These are phyloP conservation scores for Dictyostelium brefeldianum DNA, from an alignment of 78 protist species.

Conservation along the genomic window DNA sequence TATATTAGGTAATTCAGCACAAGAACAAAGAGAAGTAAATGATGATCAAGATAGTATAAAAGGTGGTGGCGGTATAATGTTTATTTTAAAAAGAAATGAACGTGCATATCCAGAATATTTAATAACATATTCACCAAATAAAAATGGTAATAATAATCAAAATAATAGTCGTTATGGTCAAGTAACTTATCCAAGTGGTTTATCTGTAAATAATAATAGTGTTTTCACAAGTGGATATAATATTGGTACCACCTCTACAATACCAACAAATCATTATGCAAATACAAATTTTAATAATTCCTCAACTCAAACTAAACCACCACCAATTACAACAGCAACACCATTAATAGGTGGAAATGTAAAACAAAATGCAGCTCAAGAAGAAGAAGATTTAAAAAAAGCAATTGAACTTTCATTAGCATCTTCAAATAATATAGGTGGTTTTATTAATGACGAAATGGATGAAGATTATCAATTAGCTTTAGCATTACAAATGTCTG, in stretches of 20 bases:
- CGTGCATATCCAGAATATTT: slow-evolving; percentile 35
- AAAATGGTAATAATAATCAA: background rate
- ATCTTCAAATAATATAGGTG: background rate
- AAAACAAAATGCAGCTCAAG: background rate
- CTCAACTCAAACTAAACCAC: background rate
- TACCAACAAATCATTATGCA: too few relatives aligned
- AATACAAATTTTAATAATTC: background rate
- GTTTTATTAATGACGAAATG: background rate
- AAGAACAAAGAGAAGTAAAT: background rate
- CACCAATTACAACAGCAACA: background rate
- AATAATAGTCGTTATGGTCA: background rate
- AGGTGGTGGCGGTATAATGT: background rate
- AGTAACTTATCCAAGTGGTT: too few relatives aligned
- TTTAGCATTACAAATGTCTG: background rate
- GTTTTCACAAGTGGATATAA: too few relatives aligned
- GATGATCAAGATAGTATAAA: background rate
- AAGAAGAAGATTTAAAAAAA: slow-evolving; percentile 4
- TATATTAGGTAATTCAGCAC: background rate
- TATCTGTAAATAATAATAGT: too few relatives aligned
- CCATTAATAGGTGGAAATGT: background rate
- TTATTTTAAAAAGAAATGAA: background rate
- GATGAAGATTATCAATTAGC: background rate
- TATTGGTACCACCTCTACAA: too few relatives aligned
- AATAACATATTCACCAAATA: background rate
- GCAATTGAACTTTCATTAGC: background rate